Percentiles rank a stretch among this genome's conserved stretches.
Conservation (phyloP, 2,329 filamentous ascomycete species). For the Talaromyces sp. region DNA sequence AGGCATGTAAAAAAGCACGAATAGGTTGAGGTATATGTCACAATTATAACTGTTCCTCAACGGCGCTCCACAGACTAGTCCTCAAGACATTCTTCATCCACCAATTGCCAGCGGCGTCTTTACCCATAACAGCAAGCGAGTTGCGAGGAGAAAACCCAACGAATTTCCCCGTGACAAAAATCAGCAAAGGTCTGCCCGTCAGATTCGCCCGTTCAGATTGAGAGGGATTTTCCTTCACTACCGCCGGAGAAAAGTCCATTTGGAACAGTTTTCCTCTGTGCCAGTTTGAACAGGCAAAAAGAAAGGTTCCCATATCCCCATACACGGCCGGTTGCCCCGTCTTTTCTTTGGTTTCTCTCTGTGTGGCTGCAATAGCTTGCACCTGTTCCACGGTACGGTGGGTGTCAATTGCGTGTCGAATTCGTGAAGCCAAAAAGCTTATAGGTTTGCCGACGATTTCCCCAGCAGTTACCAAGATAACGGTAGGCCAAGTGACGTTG, state of each 20-base stretch:
- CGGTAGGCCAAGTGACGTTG: conserved; percentile 17
- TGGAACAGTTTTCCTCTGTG: conserved; percentile 38
- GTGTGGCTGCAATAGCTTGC: conserved; percentile 22
- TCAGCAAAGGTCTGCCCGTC: conserved; percentile 19
- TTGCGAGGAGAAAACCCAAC: conserved; percentile 23
- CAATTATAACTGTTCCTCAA: conserved; percentile 22
- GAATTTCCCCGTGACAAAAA: neutral
- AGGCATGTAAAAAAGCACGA: too few species aligned
- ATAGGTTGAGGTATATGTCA: neutral
- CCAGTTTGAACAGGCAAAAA: conserved; percentile 45
- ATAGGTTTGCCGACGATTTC: conserved; percentile 20
- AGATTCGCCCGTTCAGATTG: neutral
- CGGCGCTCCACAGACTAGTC: conserved; percentile 25
- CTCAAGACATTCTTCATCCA: conserved; percentile 30
- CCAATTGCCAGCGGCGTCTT: conserved; percentile 34
- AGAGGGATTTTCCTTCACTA: conserved; percentile 20
- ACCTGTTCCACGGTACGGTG: conserved; percentile 26
- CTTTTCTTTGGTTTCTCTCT: conserved; percentile 8
- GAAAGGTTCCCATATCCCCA: conserved; percentile 33
- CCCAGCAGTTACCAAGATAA: conserved; percentile 7
- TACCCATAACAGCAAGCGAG: conserved; percentile 30
- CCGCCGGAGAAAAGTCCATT: conserved; percentile 38
- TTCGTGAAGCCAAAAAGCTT: conserved; percentile 19
- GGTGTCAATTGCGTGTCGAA: conserved; percentile 23
- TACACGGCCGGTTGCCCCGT: conserved; percentile 31